Evolutionary conservation across 345 rosid species (phyloP), one percentile per base, ranked within the genome.

Genomic region (Rhodomyrtus tomentosa): DNA sequence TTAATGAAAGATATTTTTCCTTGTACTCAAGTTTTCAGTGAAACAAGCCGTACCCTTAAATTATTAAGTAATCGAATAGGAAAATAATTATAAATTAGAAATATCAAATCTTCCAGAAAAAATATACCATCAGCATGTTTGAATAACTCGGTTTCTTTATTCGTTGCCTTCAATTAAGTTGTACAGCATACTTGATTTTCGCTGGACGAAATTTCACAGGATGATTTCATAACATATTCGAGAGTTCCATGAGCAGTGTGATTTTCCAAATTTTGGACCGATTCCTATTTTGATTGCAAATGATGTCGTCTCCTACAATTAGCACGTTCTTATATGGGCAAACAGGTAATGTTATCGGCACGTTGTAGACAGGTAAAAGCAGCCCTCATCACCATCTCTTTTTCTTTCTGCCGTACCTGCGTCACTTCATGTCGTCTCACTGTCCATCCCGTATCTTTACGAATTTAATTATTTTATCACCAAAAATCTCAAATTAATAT

Each of bases 21-120:
- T 59, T 59, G 14, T 14, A 2, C 5, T 3, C 0, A 59, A 6
- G 1, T 58, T 58, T 59, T 27, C 16, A 14, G 15, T 13, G 0
- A 14, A 59, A 6, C 5, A 27, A 27, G 14, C 1, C 1, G 0
- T 21, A 4, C 4, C 3, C 38, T 58, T 27, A 6, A 27, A 14
- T 56, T n/a, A 59, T 2, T 32, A 62, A 62, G 0, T 62, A 62
- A 32, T 62, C 0, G 0, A 32, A 16, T 32, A 8, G 40, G 74
- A 59, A 32, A 16, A 62, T 3, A 3, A 0, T 29, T 62, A 32
- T 32, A 50, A 50, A 50, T 50, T 50, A 10, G 1, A 50, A 62
- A 5, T 1, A 16, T 62, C 11, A 12, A 18, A 32, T 32, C 4
- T 59, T 27, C 38, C 14, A 6, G 4, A 14, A 27, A 27, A 27